A percentile compares a stretch with the other conserved stretches of the same genome.
phyloP scores from a whole-genome alignment of 169 alveolate species.

The Miamiensis avidus region DNA sequence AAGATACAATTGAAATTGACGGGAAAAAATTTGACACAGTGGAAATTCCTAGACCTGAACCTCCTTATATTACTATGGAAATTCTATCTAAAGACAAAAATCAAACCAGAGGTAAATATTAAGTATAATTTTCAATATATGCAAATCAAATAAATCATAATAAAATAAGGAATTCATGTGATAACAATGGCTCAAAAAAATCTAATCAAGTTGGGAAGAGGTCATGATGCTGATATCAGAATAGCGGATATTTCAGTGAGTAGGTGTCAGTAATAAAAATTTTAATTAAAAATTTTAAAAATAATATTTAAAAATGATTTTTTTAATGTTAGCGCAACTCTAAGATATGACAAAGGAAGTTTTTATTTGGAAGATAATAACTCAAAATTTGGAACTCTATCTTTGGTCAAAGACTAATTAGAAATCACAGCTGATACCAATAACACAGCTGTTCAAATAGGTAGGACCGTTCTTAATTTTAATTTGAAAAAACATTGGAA shows the following conservation, averaged over 20 bases:
- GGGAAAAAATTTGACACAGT: constrained; percentile 35
- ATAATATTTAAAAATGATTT: too few species aligned
- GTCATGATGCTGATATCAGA: constrained; percentile 82
- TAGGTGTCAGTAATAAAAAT: constrained; percentile 30
- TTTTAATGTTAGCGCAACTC: constrained; percentile 2
- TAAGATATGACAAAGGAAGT: constrained; percentile 40
- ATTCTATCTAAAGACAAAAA: constrained; percentile 46
- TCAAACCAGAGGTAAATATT: constrained; percentile 21
- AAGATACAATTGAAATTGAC: constrained; percentile 27
- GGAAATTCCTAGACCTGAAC: constrained; percentile 39
- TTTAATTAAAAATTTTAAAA: too few species aligned
- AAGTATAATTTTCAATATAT: neutral
- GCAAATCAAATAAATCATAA: neutral
- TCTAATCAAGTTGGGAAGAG: constrained; percentile 75
- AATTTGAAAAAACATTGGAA: constrained; percentile 6
- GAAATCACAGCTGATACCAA: constrained; percentile 13
- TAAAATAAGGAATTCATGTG: constrained; percentile 42
- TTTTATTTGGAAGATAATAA: constrained; percentile 55
- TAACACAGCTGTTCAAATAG: constrained; percentile 37
- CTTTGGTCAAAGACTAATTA: constrained; percentile 29
- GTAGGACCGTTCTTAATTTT: constrained; percentile 44
- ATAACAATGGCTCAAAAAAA: constrained; percentile 41
- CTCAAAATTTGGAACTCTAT: constrained; percentile 66
- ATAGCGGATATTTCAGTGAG: constrained; percentile 86
- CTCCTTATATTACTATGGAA: constrained; percentile 46